Evolutionary conservation across 306 rosid genomes (phyloP), one percentile per base, ranked within the genome.

Genomic region (Dryas drummondii): DNA sequence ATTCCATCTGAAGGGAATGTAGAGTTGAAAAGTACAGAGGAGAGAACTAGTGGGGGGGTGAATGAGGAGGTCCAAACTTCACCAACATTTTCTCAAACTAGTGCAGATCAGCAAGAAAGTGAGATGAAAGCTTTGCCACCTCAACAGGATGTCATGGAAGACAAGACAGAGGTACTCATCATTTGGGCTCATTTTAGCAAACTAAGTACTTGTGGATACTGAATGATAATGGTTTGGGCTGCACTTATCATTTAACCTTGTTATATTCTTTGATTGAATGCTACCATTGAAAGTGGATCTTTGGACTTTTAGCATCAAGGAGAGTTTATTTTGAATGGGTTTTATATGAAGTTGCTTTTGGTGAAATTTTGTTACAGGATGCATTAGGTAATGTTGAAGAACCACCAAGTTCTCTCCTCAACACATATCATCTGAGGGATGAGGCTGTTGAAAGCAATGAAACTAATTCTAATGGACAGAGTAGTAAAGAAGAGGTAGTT

Each of bases 341-440:
- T 84, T 73, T 26, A 32, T 27, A 56, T 66, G 47, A 76, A 71
- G 73, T 75, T 76, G 72, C 64, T 73, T 80, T 53, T 81, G 62
- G 54, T 82, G 62, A 60, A 76, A 77, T 77, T 77, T 60, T 71
- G 76, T 74, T 84, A 72, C 86, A 90, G 97, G 86, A 73, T 66
- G 56, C 70, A 60, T 15, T 66, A 70, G 82, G 26, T 82, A 73
- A 81, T 73, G 87, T 53, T 78, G 62, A 57, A 81, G 85, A 86
- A 66, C 73, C 78, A 22, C 79, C 87, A 13, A 76, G 80, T 68
- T 78, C 90, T 70, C 91, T 94, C 66, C 97, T 92, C 40, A 91
- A 90, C 68, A 87, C 81, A 66, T 92, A 94, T 86, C 82, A 82
- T 82, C 64, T 91, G 54, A 74, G 70, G 72, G 84, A 88, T 58